Evolutionary conservation across 2,329 filamentous ascomycete genomes (phyloP).

Genomic region (Aspergillus fischeri): DNA sequence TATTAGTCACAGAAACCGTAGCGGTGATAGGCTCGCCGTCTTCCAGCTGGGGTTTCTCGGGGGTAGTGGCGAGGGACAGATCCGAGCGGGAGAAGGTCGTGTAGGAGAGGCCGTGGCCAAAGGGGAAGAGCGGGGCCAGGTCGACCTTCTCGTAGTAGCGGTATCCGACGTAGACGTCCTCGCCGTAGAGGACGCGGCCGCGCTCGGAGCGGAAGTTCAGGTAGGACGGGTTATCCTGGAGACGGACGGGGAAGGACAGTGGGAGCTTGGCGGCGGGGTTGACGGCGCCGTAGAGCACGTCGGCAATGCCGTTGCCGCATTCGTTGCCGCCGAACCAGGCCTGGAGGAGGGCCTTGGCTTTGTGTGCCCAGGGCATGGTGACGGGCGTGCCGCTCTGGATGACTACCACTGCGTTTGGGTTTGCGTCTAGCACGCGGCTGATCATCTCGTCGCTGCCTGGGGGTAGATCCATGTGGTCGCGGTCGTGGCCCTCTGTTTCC

Average conservation of each 20-base stretch:
- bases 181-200: slow-evolving; percentile 69
- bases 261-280: slow-evolving; percentile 74
- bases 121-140: slow-evolving; percentile 65
- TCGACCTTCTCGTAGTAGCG: slow-evolving; percentile 72
- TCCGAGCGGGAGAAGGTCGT: slow-evolving; percentile 61
- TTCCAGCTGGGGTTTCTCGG: slow-evolving; percentile 34
- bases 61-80: slow-evolving; percentile 32
- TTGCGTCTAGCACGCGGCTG: slow-evolving; percentile 59
- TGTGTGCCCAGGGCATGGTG: slow-evolving; percentile 46
- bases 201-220: slow-evolving; percentile 70
- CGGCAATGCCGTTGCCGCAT: slow-evolving; percentile 74
- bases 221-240: slow-evolving; percentile 70
- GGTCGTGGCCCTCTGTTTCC: slow-evolving; percentile 70
- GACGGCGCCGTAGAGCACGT: slow-evolving; percentile 68
- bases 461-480: slow-evolving; percentile 55
- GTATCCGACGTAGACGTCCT: slow-evolving; percentile 78
- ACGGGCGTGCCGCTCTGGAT: slow-evolving; percentile 72
- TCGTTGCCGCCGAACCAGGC: slow-evolving; percentile 89
- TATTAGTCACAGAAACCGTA: slow-evolving; percentile 49
- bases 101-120: slow-evolving; percentile 77
- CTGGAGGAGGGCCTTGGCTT: slow-evolving; percentile 60
- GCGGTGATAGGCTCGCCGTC: slow-evolving; percentile 47
- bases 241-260: slow-evolving; percentile 63
- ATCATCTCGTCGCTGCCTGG: slow-evolving; percentile 57
- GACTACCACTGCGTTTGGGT: slow-evolving; percentile 67